These are phyloP conservation scores for Apocynum venetum DNA, from an alignment of 257 asterid species.

Conservation along the genomic window DNA sequence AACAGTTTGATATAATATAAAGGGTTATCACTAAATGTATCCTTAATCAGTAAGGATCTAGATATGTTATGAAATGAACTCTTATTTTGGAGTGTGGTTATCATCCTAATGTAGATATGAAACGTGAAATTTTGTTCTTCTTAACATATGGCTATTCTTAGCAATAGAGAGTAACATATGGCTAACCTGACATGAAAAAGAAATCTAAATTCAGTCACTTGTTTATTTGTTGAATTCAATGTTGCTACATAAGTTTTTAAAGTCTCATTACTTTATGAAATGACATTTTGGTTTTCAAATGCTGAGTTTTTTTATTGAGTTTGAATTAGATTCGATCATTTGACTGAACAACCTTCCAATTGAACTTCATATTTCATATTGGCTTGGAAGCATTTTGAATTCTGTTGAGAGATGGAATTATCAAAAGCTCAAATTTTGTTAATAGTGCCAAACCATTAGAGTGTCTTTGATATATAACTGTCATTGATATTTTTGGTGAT, in stretches of 20 bases:
- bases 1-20: not conserved
- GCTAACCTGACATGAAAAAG: not conserved
- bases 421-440: constrained; percentile 79
- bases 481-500: not conserved
- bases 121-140: constrained; percentile 1
- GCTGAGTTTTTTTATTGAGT: not conserved
- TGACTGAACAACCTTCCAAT: constrained; percentile 30
- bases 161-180: not conserved
- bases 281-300: not conserved
- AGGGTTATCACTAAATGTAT: not conserved
- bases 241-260: not conserved
- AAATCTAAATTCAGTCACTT: not conserved
- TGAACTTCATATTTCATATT: constrained; percentile 66
- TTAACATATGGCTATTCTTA: too few species aligned
- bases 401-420: constrained; percentile 56
- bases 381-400: constrained; percentile 84
- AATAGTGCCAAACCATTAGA: constrained; percentile 52
- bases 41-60: not conserved
- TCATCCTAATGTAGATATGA: not conserved
- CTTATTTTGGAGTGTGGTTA: not conserved
- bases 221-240: not conserved
- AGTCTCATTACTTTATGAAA: not conserved
- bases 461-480: constrained; percentile 18
- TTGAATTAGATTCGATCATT: not conserved
- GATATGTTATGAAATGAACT: not conserved